A percentile compares a stretch with the other conserved stretches of the same genome.
Conservation (phyloP, 768 basidiomycete species). For the Naganishia onofrii region DNA sequence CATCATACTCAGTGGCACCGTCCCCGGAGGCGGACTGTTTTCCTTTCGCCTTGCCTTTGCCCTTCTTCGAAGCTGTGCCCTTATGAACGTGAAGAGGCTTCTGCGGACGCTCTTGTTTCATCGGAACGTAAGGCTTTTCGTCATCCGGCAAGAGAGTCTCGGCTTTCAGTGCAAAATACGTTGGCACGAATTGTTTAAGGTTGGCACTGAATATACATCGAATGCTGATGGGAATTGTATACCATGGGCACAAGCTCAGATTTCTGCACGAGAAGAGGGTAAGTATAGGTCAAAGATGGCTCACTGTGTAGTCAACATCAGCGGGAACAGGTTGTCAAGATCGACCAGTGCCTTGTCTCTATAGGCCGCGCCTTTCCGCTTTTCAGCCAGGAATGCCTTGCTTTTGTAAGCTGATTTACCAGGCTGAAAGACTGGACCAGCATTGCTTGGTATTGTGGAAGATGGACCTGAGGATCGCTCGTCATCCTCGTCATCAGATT, state of each 20-base stretch:
- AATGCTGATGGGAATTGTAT: conserved; percentile 62
- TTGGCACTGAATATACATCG: conserved; percentile 54
- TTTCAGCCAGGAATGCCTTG: conserved; percentile 28
- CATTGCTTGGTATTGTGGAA: background rate
- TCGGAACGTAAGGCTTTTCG: conserved; percentile 38
- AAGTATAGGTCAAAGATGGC: conserved; percentile 19
- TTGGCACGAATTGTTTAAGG: conserved; percentile 64
- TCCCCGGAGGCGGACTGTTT: conserved; percentile 1
- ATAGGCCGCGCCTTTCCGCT: conserved; percentile 42
- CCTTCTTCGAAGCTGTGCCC: conserved; percentile 37
- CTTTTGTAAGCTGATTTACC: conserved; percentile 19
- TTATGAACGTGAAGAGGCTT: conserved; percentile 51
- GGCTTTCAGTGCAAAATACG: conserved; percentile 59
- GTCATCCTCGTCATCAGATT: conserved; percentile 7
- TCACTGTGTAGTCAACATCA: conserved; percentile 32
- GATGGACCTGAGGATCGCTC: background rate
- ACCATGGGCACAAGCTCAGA: conserved; percentile 60
- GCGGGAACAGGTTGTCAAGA: conserved; percentile 55
- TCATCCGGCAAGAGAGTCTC: conserved; percentile 43
- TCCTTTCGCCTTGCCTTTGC: conserved; percentile 43
- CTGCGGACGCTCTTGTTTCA: conserved; percentile 52
- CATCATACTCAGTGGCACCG: conserved; percentile 18
- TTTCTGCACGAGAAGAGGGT: conserved; percentile 40
- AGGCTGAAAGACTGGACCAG: conserved; percentile 1
- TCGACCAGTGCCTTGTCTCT: conserved; percentile 58